A percentile compares a stretch with the other conserved stretches of the same genome.
Conservation (phyloP, 768 basidiomycete species). For the Tulasnella sp. region DNA sequence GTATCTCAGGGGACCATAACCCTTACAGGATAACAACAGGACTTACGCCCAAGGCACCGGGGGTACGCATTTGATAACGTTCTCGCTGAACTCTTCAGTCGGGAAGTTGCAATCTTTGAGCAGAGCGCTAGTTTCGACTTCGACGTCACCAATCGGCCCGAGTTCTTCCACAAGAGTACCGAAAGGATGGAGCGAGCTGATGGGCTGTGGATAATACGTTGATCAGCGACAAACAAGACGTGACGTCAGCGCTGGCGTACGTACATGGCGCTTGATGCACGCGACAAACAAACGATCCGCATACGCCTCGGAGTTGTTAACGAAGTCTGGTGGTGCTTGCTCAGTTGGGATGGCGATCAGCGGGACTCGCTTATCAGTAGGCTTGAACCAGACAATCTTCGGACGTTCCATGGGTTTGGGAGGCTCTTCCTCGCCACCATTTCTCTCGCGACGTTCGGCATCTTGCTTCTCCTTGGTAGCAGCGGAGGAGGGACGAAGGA, state of each 20-base stretch:
- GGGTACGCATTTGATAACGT: slow-evolving; percentile 88
- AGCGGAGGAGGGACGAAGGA: slow-evolving; percentile 88
- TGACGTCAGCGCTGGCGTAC: slow-evolving; percentile 28
- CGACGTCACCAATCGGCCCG: slow-evolving; percentile 95
- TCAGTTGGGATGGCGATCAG: slow-evolving; percentile 98
- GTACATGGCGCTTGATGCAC: slow-evolving; percentile 93
- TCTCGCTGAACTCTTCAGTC: slow-evolving; percentile 91
- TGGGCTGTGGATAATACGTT: slow-evolving; percentile 39
- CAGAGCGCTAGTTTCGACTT: slow-evolving; percentile 94
- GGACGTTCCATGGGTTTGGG: slow-evolving; percentile 74
- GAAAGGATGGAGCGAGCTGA: slow-evolving; percentile 96
- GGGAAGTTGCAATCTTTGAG: slow-evolving; percentile 99
- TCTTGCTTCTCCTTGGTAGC: slow-evolving; percentile 99
- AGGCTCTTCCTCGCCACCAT: slow-evolving; percentile 67
- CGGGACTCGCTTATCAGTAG: slow-evolving; percentile 97
- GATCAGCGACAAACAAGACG: slow-evolving; percentile 20
- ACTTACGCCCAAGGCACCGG: slow-evolving; percentile 89
- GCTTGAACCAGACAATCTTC: slow-evolving; percentile 99
- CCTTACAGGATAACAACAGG: background rate
- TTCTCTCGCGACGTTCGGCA: slow-evolving; percentile 91
- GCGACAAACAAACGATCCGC: slow-evolving; percentile 88
- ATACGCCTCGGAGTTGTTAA: slow-evolving; percentile 87
- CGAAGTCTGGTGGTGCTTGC: slow-evolving; percentile 91
- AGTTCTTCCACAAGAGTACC: slow-evolving; percentile 96
- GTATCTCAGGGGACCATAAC: slow-evolving; percentile 12